phyloP scores from a whole-genome alignment of 805 yeast species.

The Starmerella bacillaris region DNA sequence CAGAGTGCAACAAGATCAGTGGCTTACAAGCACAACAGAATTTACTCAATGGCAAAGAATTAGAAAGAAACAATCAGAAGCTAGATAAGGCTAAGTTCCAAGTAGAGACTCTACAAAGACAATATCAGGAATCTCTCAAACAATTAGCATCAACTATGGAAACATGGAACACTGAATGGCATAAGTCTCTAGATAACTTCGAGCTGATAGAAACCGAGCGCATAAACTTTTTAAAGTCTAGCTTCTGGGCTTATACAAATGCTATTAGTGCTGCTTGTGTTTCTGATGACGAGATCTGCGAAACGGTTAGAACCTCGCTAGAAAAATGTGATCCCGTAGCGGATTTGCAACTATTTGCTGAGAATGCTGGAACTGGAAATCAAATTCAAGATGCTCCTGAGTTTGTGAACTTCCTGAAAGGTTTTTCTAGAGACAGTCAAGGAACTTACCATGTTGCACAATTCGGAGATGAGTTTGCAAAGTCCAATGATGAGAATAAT shows the following conservation, averaged over 20 bases:
- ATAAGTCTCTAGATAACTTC: constrained; percentile 37
- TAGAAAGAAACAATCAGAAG: constrained; percentile 40
- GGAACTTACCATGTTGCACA: constrained; percentile 22
- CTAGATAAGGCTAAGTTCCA: constrained; percentile 32
- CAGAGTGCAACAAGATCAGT: constrained; percentile 41
- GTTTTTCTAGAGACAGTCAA: constrained; percentile 23
- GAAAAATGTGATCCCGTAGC: constrained; percentile 48
- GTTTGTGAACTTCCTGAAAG: constrained; percentile 42
- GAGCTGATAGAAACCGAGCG: constrained; percentile 59
- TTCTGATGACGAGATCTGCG: constrained; percentile 60
- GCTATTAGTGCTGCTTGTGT: constrained; percentile 59
- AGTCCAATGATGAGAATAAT: no score
- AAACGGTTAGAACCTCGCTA: constrained; percentile 43
- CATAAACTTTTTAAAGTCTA: constrained; percentile 47
- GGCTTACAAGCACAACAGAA: constrained; percentile 43
- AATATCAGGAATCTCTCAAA: constrained; percentile 39
- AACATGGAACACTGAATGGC: constrained; percentile 59
- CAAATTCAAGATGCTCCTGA: constrained; percentile 40
- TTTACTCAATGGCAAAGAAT: constrained; percentile 56
- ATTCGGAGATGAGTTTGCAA: constrained; percentile 18
- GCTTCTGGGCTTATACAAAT: constrained; percentile 64
- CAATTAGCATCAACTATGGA: constrained; percentile 40
- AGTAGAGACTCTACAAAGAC: constrained; percentile 30
- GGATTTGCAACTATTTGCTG: constrained; percentile 40
- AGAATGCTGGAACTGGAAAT: constrained; percentile 45